Conservation (phyloP, 2,329 filamentous ascomycete species). For the Colletotrichum ledebouriae region DNA sequence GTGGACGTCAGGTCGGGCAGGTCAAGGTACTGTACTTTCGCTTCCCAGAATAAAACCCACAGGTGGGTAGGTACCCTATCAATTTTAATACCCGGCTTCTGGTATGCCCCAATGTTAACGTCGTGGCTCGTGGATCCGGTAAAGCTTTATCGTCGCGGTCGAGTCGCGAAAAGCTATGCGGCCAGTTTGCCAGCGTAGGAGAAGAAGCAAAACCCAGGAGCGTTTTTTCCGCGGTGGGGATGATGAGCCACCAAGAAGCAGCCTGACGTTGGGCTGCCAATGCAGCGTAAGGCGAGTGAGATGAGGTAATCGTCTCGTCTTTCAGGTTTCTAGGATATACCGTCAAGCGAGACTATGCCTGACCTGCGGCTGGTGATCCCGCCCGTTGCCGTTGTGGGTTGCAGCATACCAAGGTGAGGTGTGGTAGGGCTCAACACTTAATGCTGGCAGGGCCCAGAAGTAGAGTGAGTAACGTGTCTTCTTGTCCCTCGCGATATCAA, state of each 20-base stretch:
- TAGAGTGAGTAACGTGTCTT: neutral
- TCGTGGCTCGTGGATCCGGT: neutral
- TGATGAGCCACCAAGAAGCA: conserved; percentile 4
- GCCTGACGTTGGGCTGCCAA: conserved; percentile 6
- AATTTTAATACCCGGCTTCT: neutral
- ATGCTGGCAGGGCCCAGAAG: neutral
- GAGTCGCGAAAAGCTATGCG: neutral
- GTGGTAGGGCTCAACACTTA: conserved; percentile 11
- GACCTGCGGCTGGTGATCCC: conserved; percentile 7
- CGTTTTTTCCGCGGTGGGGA: conserved; percentile 16
- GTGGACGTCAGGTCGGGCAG: too few species aligned
- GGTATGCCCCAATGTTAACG: conserved; percentile 10
- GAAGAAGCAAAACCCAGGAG: conserved; percentile 8
- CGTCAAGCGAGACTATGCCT: neutral
- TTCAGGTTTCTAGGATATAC: conserved; percentile 5
- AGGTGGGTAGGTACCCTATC: neutral
- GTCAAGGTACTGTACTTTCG: neutral
- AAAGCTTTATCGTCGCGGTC: neutral
- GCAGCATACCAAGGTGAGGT: conserved; percentile 18
- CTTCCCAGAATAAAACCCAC: neutral
- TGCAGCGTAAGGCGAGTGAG: conserved; percentile 4
- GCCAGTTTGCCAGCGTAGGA: neutral
- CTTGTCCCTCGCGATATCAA: conserved; percentile 5
- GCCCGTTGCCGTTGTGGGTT: conserved; percentile 4
- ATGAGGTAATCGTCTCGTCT: conserved; percentile 27